Evolutionary conservation across 495 filamentous ascomycete species (phyloP).

Genomic region (Lasiosphaeris hirsuta): DNA sequence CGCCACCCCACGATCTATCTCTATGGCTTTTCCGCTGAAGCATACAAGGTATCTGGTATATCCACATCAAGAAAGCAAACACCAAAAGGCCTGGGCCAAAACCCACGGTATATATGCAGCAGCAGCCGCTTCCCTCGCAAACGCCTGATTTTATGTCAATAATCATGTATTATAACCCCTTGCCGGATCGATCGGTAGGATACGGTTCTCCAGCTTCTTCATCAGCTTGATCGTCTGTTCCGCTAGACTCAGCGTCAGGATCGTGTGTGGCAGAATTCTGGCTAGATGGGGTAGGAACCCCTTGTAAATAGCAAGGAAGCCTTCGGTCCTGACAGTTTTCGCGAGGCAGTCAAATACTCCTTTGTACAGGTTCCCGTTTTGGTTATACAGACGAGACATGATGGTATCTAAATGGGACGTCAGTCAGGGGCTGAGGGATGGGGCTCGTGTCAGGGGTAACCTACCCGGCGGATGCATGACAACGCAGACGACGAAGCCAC

Average conservation of each 20-base stretch:
- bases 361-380: constrained; percentile 92
- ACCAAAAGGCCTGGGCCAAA: too few relatives aligned
- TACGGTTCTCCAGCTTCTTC: constrained; percentile 66
- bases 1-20: neutral
- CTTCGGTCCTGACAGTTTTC: constrained; percentile 90
- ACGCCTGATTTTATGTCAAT: neutral
- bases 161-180: neutral
- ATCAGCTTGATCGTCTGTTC: constrained; percentile 96
- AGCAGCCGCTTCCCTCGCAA: neutral
- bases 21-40: neutral
- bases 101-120: too few relatives aligned
- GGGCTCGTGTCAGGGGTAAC: constrained; percentile 15
- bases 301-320: constrained; percentile 93
- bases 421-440: neutral
- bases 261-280: constrained; percentile 90
- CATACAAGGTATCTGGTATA: neutral
- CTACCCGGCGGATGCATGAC: constrained; percentile 96
- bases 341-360: constrained; percentile 87
- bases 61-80: neutral
- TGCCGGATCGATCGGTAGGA: constrained; percentile 39
- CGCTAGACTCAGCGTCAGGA: constrained; percentile 86
- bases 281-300: constrained; percentile 94
- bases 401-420: constrained; percentile 68
- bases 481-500: constrained; percentile 94
- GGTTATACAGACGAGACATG: constrained; percentile 99